Conservation (phyloP, 2,329 filamentous ascomycete species). For the Cordyceps tenuipes region DNA sequence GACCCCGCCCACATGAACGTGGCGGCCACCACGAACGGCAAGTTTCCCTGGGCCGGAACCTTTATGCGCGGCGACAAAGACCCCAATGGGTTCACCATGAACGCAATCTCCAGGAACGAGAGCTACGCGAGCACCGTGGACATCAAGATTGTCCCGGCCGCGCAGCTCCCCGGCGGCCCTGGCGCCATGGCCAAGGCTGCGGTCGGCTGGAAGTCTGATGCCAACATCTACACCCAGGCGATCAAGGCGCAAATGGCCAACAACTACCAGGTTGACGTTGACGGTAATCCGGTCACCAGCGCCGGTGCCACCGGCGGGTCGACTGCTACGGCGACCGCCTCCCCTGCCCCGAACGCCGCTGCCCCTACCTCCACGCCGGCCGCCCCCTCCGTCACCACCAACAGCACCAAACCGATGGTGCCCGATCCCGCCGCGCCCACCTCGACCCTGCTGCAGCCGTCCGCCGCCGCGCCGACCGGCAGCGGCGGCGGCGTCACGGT, state of each 20-base stretch:
- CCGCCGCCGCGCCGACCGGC: constrained; percentile 14
- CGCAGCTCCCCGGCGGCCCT: background rate
- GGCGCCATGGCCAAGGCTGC: constrained; percentile 16
- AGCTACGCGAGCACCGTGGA: constrained; percentile 34
- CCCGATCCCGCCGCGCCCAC: constrained; percentile 16
- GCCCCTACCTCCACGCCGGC: constrained; percentile 8
- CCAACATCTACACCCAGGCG: constrained; percentile 35
- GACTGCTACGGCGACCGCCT: too few species aligned
- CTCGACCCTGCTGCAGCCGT: constrained; percentile 27
- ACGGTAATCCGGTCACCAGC: constrained; percentile 13
- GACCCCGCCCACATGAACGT: constrained; percentile 32
- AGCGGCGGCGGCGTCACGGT: constrained; percentile 19
- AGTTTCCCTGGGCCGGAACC: constrained; percentile 34
- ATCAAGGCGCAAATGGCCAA: constrained; percentile 37
- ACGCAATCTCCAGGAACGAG: constrained; percentile 29
- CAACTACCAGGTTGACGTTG: constrained; percentile 37
- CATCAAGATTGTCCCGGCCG: constrained; percentile 26
- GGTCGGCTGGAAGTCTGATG: constrained; percentile 25
- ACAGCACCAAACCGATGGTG: background rate
- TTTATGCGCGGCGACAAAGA: constrained; percentile 31
- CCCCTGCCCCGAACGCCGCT: background rate
- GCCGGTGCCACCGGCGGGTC: constrained; percentile 10
- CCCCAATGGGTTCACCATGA: constrained; percentile 28
- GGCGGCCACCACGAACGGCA: constrained; percentile 30
- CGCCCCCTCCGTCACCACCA: constrained; percentile 13